A percentile compares a stretch with the other conserved stretches of the same genome.
phyloP scores from a whole-genome alignment of 2,329 filamentous ascomycete genomes.

The Blastomyces parvus region DNA sequence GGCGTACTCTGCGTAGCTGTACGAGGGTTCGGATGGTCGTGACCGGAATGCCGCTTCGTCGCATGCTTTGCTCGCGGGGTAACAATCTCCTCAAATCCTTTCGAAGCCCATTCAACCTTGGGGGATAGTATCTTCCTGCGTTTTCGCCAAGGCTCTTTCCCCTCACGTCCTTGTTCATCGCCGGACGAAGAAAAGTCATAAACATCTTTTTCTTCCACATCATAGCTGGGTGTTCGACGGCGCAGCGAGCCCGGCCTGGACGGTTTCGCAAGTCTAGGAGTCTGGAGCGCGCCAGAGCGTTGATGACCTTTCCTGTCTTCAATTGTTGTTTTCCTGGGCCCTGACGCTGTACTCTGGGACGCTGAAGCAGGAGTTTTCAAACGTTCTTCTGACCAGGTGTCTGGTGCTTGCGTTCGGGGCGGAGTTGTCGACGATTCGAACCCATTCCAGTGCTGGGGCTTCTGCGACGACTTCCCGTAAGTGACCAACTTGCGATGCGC shows the following conservation, averaged over 20 bases:
- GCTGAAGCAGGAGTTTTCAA: background rate
- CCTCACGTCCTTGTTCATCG: constrained; percentile 17
- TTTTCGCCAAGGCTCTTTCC: constrained; percentile 11
- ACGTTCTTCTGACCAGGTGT: background rate
- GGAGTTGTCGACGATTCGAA: background rate
- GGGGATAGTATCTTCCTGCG: constrained; percentile 14
- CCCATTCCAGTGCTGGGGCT: constrained; percentile 2
- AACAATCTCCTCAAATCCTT: background rate
- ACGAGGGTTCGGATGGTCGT: background rate
- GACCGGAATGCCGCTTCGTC: background rate
- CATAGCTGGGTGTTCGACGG: constrained; percentile 2
- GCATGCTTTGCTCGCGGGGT: background rate
- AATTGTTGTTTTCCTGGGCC: background rate
- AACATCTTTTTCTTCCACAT: constrained; percentile 9
- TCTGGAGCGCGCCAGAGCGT: background rate
- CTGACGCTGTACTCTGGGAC: background rate
- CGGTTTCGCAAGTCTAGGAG: background rate
- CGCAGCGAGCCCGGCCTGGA: background rate
- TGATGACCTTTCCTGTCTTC: background rate
- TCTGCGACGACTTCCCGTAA: constrained; percentile 15
- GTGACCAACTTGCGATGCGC: constrained; percentile 15
- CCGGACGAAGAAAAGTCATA: constrained; percentile 24
- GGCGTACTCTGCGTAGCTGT: background rate
- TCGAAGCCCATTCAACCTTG: constrained; percentile 7
- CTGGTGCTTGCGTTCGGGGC: background rate